phyloP scores from a whole-genome alignment of 805 yeast genomes.

The Middelhovenomyces tepae region DNA sequence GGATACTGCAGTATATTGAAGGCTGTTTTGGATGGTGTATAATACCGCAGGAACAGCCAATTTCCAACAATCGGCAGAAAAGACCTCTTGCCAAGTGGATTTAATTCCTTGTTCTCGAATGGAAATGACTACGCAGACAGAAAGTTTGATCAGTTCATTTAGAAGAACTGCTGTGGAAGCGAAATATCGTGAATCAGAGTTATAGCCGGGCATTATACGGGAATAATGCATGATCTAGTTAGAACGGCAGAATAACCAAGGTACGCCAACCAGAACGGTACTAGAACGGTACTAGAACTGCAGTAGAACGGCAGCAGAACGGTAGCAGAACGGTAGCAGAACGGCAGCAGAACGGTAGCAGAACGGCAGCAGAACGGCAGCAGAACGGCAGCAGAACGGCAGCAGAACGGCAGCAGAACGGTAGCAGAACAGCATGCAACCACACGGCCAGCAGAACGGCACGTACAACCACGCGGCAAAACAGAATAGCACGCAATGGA shows the following conservation, averaged over 20 bases:
- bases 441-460: too few relatives aligned
- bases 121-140: constrained; percentile 24
- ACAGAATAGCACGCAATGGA: too few relatives aligned
- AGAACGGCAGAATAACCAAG: not conserved
- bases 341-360: too few relatives aligned
- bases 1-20: constrained; percentile 35
- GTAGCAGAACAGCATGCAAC: too few relatives aligned
- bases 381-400: not conserved
- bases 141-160: constrained; percentile 31
- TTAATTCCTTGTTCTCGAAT: constrained; percentile 11
- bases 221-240: constrained; percentile 31
- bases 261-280: too few relatives aligned
- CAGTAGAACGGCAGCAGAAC: too few relatives aligned
- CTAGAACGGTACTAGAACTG: too few relatives aligned
- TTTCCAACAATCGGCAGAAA: constrained; percentile 32
- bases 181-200: constrained; percentile 24
- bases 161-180: constrained; percentile 35
- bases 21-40: constrained; percentile 32
- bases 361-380: not conserved
- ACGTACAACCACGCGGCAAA: too few relatives aligned
- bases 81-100: constrained; percentile 23
- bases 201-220: constrained; percentile 31
- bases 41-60: constrained; percentile 33
- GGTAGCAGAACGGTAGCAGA: too few relatives aligned
- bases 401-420: too few relatives aligned